Percentiles rank a stretch among this genome's conserved stretches.
Evolutionary conservation across 2,329 filamentous ascomycete species (phyloP).

Genomic region (Xylaria arbuscula): DNA sequence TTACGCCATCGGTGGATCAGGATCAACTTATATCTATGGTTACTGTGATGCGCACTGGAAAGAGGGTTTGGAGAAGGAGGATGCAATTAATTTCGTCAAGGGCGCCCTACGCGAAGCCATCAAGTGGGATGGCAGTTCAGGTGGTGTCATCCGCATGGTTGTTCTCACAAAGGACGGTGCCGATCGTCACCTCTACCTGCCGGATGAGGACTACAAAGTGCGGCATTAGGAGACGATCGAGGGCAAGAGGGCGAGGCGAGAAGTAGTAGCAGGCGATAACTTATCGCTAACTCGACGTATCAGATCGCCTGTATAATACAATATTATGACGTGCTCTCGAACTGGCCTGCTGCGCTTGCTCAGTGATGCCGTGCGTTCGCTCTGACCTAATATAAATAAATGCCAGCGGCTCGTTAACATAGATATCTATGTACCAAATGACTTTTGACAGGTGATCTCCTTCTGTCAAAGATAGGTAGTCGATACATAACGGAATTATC

Average conservation of each 20-base stretch:
- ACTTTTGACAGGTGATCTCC: not conserved
- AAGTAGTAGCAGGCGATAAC: constrained; percentile 23
- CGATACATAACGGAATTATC: constrained; percentile 7
- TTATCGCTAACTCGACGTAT: constrained; percentile 23
- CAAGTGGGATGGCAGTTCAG: constrained; percentile 99
- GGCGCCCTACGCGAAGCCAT: constrained; percentile 91
- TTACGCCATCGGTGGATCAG: constrained; percentile 95
- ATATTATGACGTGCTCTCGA: constrained; percentile 21
- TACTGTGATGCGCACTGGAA: constrained; percentile 97
- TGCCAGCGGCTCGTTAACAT: not conserved
- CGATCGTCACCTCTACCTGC: constrained; percentile 93
- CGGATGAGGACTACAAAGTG: constrained; percentile 86
- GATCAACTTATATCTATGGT: constrained; percentile 99
- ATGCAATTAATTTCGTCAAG: constrained; percentile 94
- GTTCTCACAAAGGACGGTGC: constrained; percentile 91
- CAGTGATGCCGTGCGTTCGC: not conserved
- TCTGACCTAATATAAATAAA: not conserved
- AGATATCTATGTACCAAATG: not conserved
- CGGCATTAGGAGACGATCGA: constrained; percentile 67
- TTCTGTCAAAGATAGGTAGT: not conserved
- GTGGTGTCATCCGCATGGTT: constrained; percentile 97
- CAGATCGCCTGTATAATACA: constrained; percentile 40
- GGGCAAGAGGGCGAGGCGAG: constrained; percentile 17
- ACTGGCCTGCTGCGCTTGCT: constrained; percentile 4
- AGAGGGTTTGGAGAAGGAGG: constrained; percentile 92